phyloP scores from a whole-genome alignment of 2,329 filamentous ascomycete species.

The Ceratocystiopsis minuta region DNA sequence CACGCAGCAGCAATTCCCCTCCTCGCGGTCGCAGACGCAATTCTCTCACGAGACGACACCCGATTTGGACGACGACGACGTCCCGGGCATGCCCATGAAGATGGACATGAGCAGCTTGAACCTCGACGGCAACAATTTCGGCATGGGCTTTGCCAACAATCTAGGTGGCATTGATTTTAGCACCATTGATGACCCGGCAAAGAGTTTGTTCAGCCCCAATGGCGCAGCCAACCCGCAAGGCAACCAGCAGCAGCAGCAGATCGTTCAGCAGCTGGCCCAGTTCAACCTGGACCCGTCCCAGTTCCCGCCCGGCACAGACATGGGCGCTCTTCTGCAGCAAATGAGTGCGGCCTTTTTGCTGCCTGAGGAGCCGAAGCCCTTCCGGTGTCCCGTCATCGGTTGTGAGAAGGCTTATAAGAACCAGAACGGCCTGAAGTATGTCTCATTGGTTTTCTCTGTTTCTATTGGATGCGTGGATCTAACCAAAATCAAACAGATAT shows the following conservation, averaged over 20 bases:
- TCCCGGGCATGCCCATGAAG: conserved; percentile 42
- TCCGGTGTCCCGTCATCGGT: conserved; percentile 92
- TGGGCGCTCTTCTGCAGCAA: conserved; percentile 35
- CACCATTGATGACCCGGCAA: conserved; percentile 79
- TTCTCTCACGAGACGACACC: conserved; percentile 31
- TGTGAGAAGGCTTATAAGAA: conserved; percentile 99
- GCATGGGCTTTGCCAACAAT: conserved; percentile 32
- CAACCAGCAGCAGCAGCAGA: conserved; percentile 40
- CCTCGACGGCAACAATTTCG: conserved; percentile 32
- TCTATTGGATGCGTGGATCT: conserved; percentile 1
- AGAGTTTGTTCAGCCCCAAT: conserved; percentile 76
- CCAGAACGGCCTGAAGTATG: conserved; percentile 91
- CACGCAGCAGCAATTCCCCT: conserved; percentile 46
- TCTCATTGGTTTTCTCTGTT: conserved; percentile 7
- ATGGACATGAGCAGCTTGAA: conserved; percentile 42
- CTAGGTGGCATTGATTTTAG: conserved; percentile 31
- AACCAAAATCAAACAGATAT: conserved; percentile 26
- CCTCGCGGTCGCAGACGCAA: conserved; percentile 37
- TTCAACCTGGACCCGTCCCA: conserved; percentile 61
- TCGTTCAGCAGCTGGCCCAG: conserved; percentile 51
- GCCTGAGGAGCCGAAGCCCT: conserved; percentile 89
- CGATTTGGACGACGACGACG: conserved; percentile 54
- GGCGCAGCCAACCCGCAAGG: conserved; percentile 42
- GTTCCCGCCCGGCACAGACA: conserved; percentile 60
- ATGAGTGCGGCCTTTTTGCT: conserved; percentile 40